Percentiles rank a stretch among this genome's conserved stretches.
Evolutionary conservation across 495 filamentous ascomycete species (phyloP).

Genomic region (Hyaloscypha hepaticicola): DNA sequence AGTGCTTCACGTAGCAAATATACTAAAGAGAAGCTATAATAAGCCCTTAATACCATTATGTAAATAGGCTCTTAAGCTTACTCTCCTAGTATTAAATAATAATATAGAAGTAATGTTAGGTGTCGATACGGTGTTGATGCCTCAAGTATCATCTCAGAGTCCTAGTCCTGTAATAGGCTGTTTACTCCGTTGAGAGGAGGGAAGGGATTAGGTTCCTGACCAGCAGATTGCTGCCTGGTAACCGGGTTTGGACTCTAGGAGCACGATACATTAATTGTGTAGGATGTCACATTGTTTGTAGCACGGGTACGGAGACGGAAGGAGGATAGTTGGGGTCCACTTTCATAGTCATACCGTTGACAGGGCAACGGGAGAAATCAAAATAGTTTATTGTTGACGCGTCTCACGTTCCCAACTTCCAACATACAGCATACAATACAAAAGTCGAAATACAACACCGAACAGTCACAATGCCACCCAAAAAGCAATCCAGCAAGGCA

Average conservation of each 20-base stretch:
- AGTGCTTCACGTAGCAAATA: too few species aligned
- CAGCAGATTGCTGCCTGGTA: too few species aligned
- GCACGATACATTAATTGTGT: constrained; percentile 2
- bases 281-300: constrained; percentile 3
- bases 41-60: too few species aligned
- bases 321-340: constrained; percentile 2
- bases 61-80: too few species aligned
- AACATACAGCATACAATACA: constrained; percentile 6
- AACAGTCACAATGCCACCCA: constrained; percentile 7
- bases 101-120: too few species aligned
- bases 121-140: too few species aligned
- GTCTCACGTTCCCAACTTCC: constrained; percentile 5
- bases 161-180: too few species aligned
- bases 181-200: too few species aligned
- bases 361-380: constrained; percentile 6
- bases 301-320: not conserved
- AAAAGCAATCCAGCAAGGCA: not conserved
- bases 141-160: too few species aligned
- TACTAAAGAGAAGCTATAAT: too few species aligned
- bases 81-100: too few species aligned
- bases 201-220: too few species aligned
- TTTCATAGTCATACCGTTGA: constrained; percentile 1
- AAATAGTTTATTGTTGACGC: not conserved
- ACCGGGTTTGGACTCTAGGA: not conserved
- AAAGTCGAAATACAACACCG: constrained; percentile 4